A percentile compares a stretch with the other conserved stretches of the same genome.
Evolutionary conservation across 2,329 filamentous ascomycete species (phyloP).

Genomic region (Trichoderma semiorbis): DNA sequence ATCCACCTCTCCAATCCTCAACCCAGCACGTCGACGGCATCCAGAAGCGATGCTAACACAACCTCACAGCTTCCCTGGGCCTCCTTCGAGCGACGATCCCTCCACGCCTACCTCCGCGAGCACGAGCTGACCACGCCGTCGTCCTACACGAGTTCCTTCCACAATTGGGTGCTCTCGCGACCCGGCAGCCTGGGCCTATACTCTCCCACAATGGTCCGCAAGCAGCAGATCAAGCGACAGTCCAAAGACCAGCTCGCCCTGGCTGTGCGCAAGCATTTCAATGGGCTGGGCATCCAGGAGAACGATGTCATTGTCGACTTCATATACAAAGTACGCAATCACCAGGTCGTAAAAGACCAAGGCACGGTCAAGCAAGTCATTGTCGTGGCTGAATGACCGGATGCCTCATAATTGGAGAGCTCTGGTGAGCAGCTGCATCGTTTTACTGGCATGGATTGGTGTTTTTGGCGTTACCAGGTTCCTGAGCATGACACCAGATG

Average conservation of each 20-base stretch:
- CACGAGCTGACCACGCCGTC: conserved; percentile 69
- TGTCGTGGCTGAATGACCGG: conserved; percentile 1
- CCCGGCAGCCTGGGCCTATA: conserved; percentile 63
- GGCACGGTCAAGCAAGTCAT: conserved; percentile 25
- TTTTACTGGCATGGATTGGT: conserved; percentile 13
- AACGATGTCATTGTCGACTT: conserved; percentile 80
- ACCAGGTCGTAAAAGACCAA: conserved; percentile 28
- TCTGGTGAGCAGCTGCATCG: not conserved
- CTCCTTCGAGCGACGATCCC: conserved; percentile 61
- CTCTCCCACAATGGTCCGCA: conserved; percentile 72
- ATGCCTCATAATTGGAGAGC: not conserved
- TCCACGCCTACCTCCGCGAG: conserved; percentile 72
- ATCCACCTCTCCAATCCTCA: not conserved
- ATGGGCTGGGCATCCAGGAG: conserved; percentile 72
- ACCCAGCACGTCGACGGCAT: not conserved
- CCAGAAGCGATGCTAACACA: conserved; percentile 17
- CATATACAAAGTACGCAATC: conserved; percentile 61
- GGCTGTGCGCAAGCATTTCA: conserved; percentile 78
- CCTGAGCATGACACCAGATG: conserved; percentile 2
- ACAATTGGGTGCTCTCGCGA: conserved; percentile 58
- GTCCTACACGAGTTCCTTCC: conserved; percentile 63
- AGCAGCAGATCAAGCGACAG: conserved; percentile 61
- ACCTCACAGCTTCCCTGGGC: conserved; percentile 58
- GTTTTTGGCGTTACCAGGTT: conserved; percentile 15
- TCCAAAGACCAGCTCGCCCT: conserved; percentile 69